These are phyloP conservation scores for Haematococcus sp. DNA, from an alignment of 139 green algal species.

Conservation along the genomic window DNA sequence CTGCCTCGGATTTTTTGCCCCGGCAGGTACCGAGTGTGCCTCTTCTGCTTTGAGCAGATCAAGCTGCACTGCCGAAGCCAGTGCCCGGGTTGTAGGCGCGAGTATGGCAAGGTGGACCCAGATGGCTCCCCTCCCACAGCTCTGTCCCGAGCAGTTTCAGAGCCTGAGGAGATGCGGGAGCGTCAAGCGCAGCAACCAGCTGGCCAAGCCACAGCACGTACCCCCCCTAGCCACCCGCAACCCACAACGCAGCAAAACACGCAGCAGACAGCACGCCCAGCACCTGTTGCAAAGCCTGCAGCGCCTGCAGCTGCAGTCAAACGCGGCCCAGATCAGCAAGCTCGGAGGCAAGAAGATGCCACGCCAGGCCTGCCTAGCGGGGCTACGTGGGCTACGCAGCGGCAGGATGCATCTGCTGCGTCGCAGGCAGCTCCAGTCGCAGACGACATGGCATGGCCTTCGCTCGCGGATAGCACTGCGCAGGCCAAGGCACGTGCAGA, in stretches of 20 bases:
- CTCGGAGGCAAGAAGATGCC: background rate
- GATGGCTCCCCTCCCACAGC: background rate
- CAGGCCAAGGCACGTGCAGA: background rate
- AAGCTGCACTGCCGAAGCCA: constrained; percentile 43
- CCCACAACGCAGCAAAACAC: background rate
- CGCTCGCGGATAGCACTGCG: constrained; percentile 18
- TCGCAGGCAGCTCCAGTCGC: background rate
- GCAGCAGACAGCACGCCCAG: constrained; percentile 6
- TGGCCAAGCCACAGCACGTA: background rate
- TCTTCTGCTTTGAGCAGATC: constrained; percentile 60
- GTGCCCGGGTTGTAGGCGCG: constrained; percentile 50
- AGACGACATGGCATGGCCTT: constrained; percentile 46
- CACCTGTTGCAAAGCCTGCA: background rate
- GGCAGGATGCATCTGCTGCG: background rate
- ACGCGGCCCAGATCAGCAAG: background rate
- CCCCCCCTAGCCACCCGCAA: background rate
- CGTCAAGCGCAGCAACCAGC: background rate
- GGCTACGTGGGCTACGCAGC: constrained; percentile 24
- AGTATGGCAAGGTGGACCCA: constrained; percentile 37
- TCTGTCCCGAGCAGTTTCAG: background rate
- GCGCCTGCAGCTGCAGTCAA: constrained; percentile 1
- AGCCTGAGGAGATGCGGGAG: background rate
- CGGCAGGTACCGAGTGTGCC: constrained; percentile 51
- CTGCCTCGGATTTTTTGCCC: background rate
- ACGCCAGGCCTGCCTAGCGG: constrained; percentile 23